phyloP scores from a whole-genome alignment of 2,329 filamentous ascomycete species.

The Colletotrichum costaricense region DNA sequence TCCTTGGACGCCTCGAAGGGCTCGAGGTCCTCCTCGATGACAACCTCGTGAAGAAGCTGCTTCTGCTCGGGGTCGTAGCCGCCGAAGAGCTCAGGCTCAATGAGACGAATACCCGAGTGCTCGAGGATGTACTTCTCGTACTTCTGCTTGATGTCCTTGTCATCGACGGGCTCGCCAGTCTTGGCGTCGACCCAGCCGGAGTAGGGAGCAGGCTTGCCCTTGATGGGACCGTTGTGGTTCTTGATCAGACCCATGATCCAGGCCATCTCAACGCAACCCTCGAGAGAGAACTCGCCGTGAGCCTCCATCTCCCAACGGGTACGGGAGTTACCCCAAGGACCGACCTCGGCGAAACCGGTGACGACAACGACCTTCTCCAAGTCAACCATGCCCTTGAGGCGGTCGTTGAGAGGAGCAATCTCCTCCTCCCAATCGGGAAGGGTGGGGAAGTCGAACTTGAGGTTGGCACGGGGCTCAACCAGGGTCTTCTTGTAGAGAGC shows the following conservation, averaged over 20 bases:
- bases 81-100: conserved; percentile 95
- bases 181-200: conserved; percentile 97
- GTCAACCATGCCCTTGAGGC: conserved; percentile 97
- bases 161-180: conserved; percentile 93
- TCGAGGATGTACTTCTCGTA: conserved; percentile 98
- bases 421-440: conserved; percentile 94
- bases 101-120: conserved; percentile 96
- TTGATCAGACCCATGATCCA: conserved; percentile 99
- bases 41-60: conserved; percentile 96
- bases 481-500: conserved; percentile 94
- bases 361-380: conserved; percentile 98
- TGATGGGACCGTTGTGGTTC: conserved; percentile 96
- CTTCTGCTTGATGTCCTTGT: conserved; percentile 97
- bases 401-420: conserved; percentile 86
- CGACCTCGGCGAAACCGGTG: conserved; percentile 94
- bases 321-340: conserved; percentile 97
- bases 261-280: conserved; percentile 98
- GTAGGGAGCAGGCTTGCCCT: conserved; percentile 84
- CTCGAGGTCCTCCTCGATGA: conserved; percentile 96
- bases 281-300: conserved; percentile 93
- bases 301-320: conserved; percentile 99
- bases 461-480: conserved; percentile 93
- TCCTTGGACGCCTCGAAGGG: conserved; percentile 98
- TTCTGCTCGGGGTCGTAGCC: conserved; percentile 99
- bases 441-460: conserved; percentile 95